Evolutionary conservation across 2,329 filamentous ascomycete species (phyloP).

Genomic region (Didymellaceae sp.): DNA sequence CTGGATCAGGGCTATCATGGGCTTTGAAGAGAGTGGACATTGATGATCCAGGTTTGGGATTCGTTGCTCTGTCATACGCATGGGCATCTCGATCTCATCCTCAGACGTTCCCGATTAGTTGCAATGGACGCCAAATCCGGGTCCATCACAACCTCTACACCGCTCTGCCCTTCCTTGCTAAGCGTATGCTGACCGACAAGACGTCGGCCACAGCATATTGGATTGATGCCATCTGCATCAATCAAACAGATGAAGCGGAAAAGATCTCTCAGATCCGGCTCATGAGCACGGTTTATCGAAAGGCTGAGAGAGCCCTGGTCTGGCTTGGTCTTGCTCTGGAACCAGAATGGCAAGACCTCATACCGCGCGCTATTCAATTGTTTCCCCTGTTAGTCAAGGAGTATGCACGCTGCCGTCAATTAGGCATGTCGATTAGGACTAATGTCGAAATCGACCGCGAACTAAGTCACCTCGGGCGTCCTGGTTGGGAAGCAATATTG

Average conservation of each 20-base stretch:
- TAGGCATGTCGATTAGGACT: background rate
- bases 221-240: conserved; percentile 24
- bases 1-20: background rate
- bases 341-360: background rate
- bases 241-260: conserved; percentile 20
- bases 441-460: background rate
- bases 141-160: conserved; percentile 4
- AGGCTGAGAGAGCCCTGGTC: conserved; percentile 11
- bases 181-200: background rate
- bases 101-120: background rate
- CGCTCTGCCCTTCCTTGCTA: conserved; percentile 2
- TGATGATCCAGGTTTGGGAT: background rate
- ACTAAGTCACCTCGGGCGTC: conserved; percentile 5
- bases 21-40: background rate
- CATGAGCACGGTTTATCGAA: conserved; percentile 16
- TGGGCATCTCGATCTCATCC: conserved; percentile 5
- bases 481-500: conserved; percentile 5
- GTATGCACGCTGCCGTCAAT: background rate
- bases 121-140: conserved; percentile 3
- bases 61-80: conserved; percentile 1
- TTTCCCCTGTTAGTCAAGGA: conserved; percentile 1
- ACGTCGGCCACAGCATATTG: conserved; percentile 1
- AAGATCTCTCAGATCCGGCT: conserved; percentile 13
- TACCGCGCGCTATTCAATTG: background rate
- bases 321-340: conserved; percentile 10